phyloP scores from a whole-genome alignment of 495 filamentous ascomycete genomes.

The Aspergillus mulundensis region DNA sequence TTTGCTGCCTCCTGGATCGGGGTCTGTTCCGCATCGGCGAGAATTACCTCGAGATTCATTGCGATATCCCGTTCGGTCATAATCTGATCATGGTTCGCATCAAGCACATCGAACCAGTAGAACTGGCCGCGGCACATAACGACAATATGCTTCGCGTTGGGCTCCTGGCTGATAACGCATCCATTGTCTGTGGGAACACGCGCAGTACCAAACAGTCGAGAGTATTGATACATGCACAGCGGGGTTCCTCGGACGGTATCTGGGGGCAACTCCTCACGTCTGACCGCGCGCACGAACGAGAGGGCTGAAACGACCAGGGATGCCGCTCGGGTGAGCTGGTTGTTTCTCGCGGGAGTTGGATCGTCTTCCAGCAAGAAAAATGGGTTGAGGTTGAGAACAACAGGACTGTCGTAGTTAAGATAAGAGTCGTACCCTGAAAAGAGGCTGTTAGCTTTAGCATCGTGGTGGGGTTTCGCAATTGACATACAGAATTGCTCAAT shows the following conservation, averaged over 20 bases:
- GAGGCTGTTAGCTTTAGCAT: slow-evolving; percentile 3
- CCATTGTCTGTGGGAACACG: slow-evolving; percentile 92
- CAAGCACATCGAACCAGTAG: slow-evolving; percentile 98
- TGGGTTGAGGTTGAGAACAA: slow-evolving; percentile 94
- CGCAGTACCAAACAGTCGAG: slow-evolving; percentile 90
- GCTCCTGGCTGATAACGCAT: slow-evolving; percentile 93
- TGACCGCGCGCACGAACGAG: slow-evolving; percentile 88
- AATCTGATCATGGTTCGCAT: slow-evolving; percentile 90
- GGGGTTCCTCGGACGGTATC: slow-evolving; percentile 80
- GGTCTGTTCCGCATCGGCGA: slow-evolving; percentile 82
- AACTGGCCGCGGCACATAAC: slow-evolving; percentile 94
- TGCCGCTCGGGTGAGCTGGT: slow-evolving; percentile 92
- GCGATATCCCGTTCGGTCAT: slow-evolving; percentile 96
- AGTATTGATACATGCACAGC: slow-evolving; percentile 97
- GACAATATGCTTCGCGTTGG: slow-evolving; percentile 83
- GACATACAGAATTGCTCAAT: slow-evolving; percentile 97
- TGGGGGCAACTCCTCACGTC: slow-evolving; percentile 88
- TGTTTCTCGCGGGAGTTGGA: slow-evolving; percentile 90
- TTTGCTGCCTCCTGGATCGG: slow-evolving; percentile 93
- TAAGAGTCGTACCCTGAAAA: slow-evolving; percentile 98
- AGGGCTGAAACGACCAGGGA: slow-evolving; percentile 87
- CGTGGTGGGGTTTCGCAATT: too few relatives aligned
- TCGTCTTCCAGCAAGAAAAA: slow-evolving; percentile 98
- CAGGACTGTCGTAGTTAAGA: slow-evolving; percentile 94
- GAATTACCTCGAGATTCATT: slow-evolving; percentile 86